Base-by-base conservation (phyloP, 2,329 filamentous ascomycete genomes). In the Drechslerella coelobrocha region DNA sequence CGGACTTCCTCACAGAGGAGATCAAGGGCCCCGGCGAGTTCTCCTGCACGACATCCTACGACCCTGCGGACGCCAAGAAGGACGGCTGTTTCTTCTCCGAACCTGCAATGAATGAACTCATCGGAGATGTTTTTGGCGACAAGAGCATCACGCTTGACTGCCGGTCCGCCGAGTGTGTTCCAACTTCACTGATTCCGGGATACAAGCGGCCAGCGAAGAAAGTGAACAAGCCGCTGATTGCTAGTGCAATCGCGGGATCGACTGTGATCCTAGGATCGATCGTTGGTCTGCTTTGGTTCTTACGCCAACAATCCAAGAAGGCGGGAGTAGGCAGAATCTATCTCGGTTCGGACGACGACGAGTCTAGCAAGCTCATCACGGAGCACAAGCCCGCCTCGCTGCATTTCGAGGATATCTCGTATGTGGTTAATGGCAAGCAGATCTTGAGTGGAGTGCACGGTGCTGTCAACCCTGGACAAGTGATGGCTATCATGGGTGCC, bases 401-500 rank as follows among this genome's bases (percentile, higher is more conserved):
- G 29, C 89, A 90, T 74, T 99, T 97, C 75, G 87, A 95, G 65
- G 89, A 95, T 68, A 89, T 99, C 2, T 86, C 88, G 0, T 99
- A 99, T 77, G 83, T 84, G 21, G 83, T 99, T 37, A 96, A 95
- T 73, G 91, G 91, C 39, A 97, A 91, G 79, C 84, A 89, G 56
- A 97, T 99, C 50, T 82, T 99, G 1, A 84, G 84, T 14, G 86
- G 85, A 12, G 89, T 99, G 31, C 88, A 89, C 73, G 94, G 94
- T 50, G 87, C 91, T 43, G 92, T 93, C n/a, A 89, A 89, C 74
- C 92, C 93, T 1, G 95, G 95, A n/a, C 92, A 99, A 78, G 86
- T 97, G 6, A 91, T 93, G 74, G 94, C 94, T 7, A 96, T 99
- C 76, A 99, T 99, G 93, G 94, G 94, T 62, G 93, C 94, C 6